phyloP scores from a whole-genome alignment of 805 yeast species.

The Cyberlindnera mrakii region DNA sequence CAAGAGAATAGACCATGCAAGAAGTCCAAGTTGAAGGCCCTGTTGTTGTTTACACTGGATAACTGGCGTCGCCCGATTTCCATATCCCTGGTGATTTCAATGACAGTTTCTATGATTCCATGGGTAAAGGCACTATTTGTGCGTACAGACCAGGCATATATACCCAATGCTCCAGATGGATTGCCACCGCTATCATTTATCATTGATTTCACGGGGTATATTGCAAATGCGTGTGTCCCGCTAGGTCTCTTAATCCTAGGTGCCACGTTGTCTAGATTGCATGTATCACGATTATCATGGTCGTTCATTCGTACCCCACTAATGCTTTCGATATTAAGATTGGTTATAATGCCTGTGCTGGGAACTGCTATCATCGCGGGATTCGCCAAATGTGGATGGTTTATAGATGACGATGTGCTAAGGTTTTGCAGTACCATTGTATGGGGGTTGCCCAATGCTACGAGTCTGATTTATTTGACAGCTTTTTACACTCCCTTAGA shows the following conservation, averaged over 20 bases:
- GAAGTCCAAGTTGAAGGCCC: not conserved
- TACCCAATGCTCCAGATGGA: constrained; percentile 79
- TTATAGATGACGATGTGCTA: constrained; percentile 45
- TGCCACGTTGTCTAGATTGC: constrained; percentile 78
- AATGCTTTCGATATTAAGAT: constrained; percentile 48
- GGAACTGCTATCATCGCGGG: constrained; percentile 65
- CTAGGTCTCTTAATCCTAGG: constrained; percentile 81
- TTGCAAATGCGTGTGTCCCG: constrained; percentile 89
- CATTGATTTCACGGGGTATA: constrained; percentile 72
- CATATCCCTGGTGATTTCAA: constrained; percentile 55
- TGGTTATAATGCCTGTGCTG: constrained; percentile 73
- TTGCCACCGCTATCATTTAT: constrained; percentile 81
- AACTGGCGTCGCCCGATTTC: constrained; percentile 73
- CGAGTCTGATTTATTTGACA: constrained; percentile 80
- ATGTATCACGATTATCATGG: constrained; percentile 44
- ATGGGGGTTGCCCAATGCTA: constrained; percentile 85
- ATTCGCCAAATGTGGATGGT: constrained; percentile 62
- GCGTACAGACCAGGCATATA: constrained; percentile 30
- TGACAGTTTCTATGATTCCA: constrained; percentile 76
- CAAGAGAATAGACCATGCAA: not conserved
- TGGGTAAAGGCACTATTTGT: constrained; percentile 78
- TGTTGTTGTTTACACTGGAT: constrained; percentile 31
- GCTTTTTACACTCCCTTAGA: constrained; percentile 69
- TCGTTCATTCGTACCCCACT: constrained; percentile 42
- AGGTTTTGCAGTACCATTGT: constrained; percentile 70